Evolutionary conservation across 352 stramenopile genomes (phyloP).

Genomic region (Globisporangium viniferum): DNA sequence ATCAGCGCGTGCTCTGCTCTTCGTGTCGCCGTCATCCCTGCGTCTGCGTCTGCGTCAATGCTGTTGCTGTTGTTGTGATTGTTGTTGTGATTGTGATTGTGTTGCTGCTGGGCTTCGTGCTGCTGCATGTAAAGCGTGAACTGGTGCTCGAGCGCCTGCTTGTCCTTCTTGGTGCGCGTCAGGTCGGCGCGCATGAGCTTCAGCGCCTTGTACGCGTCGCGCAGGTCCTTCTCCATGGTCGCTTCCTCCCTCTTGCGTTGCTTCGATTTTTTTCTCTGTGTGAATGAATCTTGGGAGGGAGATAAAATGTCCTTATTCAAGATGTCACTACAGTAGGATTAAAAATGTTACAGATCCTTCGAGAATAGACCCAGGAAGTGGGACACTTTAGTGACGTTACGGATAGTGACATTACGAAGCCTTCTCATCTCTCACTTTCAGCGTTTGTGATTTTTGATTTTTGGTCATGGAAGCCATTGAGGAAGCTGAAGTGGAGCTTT

Average conservation of each 20-base stretch:
- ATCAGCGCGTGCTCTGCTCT: constrained; percentile 5
- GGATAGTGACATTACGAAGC: no score
- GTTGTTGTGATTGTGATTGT: neutral
- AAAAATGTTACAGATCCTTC: no score
- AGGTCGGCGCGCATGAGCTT: constrained; percentile 21
- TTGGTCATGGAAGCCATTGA: no score
- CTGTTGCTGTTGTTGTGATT: neutral
- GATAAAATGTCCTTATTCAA: no score
- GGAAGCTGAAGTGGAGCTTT: no score
- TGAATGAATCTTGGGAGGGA: neutral
- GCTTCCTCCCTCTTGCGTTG: neutral
- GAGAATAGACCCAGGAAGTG: no score
- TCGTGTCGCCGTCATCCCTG: neutral
- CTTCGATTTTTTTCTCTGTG: constrained; percentile 6
- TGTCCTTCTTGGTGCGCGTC: constrained; percentile 20
- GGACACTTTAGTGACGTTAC: no score
- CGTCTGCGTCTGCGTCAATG: neutral
- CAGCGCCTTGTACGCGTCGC: constrained; percentile 23
- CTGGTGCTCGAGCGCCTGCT: constrained; percentile 11
- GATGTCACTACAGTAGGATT: no score
- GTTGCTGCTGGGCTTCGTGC: constrained; percentile 1
- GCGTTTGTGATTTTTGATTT: no score
- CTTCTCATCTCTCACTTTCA: no score
- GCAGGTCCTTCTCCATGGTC: constrained; percentile 17
- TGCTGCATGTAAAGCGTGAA: neutral